These are phyloP conservation scores for Blastocystis hominis DNA, from an alignment of 352 stramenopile species.

Conservation along the genomic window DNA sequence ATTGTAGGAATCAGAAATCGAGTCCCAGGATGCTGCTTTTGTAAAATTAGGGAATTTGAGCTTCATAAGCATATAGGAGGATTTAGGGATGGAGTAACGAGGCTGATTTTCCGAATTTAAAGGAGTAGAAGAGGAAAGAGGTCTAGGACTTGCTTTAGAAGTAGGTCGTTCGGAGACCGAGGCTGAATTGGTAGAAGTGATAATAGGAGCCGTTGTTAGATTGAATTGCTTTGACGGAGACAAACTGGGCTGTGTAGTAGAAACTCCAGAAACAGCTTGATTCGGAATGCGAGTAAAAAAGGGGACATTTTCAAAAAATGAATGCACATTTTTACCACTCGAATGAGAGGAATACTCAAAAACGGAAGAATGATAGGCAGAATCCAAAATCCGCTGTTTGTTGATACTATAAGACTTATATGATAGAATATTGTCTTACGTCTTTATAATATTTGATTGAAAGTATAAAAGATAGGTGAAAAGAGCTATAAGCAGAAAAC, in stretches of 20 bases:
- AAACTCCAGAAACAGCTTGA: not conserved
- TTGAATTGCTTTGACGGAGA: not conserved
- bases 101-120: not conserved
- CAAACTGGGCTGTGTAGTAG: not conserved
- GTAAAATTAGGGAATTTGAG: not conserved
- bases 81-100: not conserved
- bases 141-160: not conserved
- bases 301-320: too few species aligned
- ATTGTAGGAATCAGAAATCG: not conserved
- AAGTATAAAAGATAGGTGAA: not conserved
- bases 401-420: not conserved
- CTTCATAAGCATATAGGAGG: not conserved
- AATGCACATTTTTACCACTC: too few species aligned
- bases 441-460: not conserved
- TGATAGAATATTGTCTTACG: not conserved
- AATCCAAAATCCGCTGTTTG: too few species aligned
- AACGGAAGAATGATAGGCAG: too few species aligned
- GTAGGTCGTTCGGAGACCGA: too few species aligned
- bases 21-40: not conserved
- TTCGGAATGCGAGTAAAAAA: too few species aligned
- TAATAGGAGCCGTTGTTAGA: too few species aligned
- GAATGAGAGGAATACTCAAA: too few species aligned
- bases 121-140: not conserved
- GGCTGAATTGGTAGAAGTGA: too few species aligned
- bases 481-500: not conserved